Evolutionary conservation across 2,329 filamentous ascomycete genomes (phyloP).

Genomic region (Shiraia sp.): DNA sequence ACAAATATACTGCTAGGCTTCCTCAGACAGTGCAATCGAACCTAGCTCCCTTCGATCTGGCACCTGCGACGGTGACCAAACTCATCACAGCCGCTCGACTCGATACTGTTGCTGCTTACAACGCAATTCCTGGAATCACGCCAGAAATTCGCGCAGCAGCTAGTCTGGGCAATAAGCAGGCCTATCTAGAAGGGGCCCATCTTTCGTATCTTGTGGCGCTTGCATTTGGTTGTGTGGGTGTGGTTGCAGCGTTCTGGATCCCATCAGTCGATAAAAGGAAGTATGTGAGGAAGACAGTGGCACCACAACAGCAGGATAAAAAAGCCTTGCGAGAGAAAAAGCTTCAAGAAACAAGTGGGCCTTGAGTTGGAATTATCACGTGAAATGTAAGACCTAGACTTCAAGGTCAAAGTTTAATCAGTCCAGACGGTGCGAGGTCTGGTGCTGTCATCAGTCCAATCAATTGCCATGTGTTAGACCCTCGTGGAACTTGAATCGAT

Average conservation of each 20-base stretch:
- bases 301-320: constrained; percentile 29
- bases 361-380: no score
- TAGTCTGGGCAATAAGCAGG: constrained; percentile 29
- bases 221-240: constrained; percentile 33
- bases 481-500: no score
- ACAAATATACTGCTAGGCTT: constrained; percentile 26
- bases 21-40: constrained; percentile 17
- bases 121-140: constrained; percentile 32
- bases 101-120: constrained; percentile 31
- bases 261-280: constrained; percentile 31
- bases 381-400: no score
- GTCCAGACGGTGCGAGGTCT: no score
- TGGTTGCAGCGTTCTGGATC: constrained; percentile 33
- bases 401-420: no score
- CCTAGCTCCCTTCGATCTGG: constrained; percentile 21
- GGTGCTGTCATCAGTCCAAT: no score
- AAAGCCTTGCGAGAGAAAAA: constrained; percentile 28
- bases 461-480: no score
- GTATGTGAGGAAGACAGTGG: constrained; percentile 33
- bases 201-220: constrained; percentile 36
- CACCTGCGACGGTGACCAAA: constrained; percentile 10
- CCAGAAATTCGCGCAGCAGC: constrained; percentile 32
- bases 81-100: constrained; percentile 27
- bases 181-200: constrained; percentile 31
- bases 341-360: no score